phyloP scores from a whole-genome alignment of 106 monocot genomes.

The Triglochin maritima region DNA sequence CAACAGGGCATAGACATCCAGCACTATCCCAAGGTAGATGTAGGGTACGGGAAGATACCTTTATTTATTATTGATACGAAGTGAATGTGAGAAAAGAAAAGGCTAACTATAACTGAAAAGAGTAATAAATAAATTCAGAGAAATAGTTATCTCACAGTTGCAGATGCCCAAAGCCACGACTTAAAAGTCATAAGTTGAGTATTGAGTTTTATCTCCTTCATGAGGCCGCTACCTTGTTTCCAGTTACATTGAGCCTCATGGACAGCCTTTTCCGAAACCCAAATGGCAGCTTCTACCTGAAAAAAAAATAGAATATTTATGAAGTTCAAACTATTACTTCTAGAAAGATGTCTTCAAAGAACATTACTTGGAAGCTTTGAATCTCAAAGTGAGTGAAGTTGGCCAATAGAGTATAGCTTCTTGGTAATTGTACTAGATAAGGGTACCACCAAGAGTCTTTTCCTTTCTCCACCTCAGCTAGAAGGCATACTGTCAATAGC shows the following conservation, averaged over 20 bases:
- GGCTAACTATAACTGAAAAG: not conserved
- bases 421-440: slow-evolving; percentile 66
- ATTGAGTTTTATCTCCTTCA: slow-evolving; percentile 57
- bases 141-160: slow-evolving; percentile 41
- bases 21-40: slow-evolving; percentile 91
- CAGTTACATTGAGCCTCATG: slow-evolving; percentile 47
- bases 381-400: slow-evolving; percentile 53
- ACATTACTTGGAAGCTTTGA: slow-evolving; percentile 58
- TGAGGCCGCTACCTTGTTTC: slow-evolving; percentile 39
- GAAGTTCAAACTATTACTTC: too few species aligned
- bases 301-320: not conserved
- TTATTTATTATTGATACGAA: slow-evolving; percentile 4
- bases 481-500: slow-evolving; percentile 69
- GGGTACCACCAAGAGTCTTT: slow-evolving; percentile 76
- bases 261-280: slow-evolving; percentile 55
- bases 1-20: slow-evolving; percentile 91
- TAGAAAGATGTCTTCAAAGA: not conserved
- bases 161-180: slow-evolving; percentile 93
- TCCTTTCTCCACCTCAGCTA: slow-evolving; percentile 85
- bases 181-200: slow-evolving; percentile 49
- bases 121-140: not conserved
- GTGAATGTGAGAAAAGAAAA: not conserved
- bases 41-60: slow-evolving; percentile 87
- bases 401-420: slow-evolving; percentile 42
- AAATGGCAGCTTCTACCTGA: slow-evolving; percentile 81